Evolutionary conservation across 2,329 filamentous ascomycete genomes (phyloP), one percentile per base, ranked within the genome.

Genomic region (Sclerotinia borealis): DNA sequence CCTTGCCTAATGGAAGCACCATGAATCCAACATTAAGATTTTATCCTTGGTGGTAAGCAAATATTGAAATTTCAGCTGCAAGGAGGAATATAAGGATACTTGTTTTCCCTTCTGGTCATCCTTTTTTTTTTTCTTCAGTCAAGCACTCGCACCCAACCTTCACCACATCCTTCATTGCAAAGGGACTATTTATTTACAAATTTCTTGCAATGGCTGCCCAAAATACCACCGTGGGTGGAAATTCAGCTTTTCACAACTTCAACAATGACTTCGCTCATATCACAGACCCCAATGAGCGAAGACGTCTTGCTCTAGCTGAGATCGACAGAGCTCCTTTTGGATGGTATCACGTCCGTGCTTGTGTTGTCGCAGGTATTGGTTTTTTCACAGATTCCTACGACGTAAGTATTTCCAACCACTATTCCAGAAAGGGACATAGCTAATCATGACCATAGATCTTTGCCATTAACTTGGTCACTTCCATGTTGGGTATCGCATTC

Each of bases 341-440:
- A 72, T 93, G 90, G 90, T 91, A 69, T 39, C 91, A 95, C 73
- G 84, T 93, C 62, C 84, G 90, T 45, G 88, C 90, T 63, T 83
- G 90, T 56, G 77, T 90, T 10, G 90, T 93, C 29, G 90, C 90
- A 36, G 91, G 91, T 71, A 88, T 93, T 66, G 91, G 91, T 70
- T 95, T 96, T 84, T 95, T 95, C 77, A 93, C 91, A 19, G 91
- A 93, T 74, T 89, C 89, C 45, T 93, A 93, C 77, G 87, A 90
- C 73, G 91, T 92, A 78, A 95, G 95, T 76, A 39, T 25, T 54
- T 17, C 19, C 31, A 7, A 17, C n/a, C 7, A 36, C 4, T 3
- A 31, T 31, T 10, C 7, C 74, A 82, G 82, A 52, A 75, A 76
- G 62, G 1, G 3, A 9, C n/a, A 55, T 29, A 3, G 73, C 45